These are phyloP conservation scores for Grosmannia huntii DNA, from an alignment of 2,329 filamentous ascomycete species.

Conservation along the genomic window DNA sequence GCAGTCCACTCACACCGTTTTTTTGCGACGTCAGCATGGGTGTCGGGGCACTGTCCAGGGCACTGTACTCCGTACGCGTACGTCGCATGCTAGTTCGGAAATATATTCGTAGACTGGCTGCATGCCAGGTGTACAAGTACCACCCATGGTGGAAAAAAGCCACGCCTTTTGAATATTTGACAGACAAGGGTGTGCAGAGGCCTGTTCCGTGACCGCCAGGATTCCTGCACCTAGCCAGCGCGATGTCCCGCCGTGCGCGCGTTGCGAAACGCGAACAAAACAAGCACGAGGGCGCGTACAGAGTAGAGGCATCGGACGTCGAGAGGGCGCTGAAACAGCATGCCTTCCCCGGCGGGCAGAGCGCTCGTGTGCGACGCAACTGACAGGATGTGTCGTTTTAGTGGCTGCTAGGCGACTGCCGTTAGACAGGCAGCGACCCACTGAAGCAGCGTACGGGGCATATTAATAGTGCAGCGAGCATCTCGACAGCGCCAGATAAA, in stretches of 20 bases:
- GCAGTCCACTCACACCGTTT: neutral
- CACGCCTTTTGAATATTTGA: neutral
- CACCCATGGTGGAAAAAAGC: neutral
- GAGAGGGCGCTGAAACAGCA: neutral
- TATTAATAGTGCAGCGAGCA: neutral
- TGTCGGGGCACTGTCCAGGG: neutral
- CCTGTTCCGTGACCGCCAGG: neutral
- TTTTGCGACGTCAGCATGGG: neutral
- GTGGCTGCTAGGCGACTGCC: neutral
- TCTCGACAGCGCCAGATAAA: neutral
- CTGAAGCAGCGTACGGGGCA: neutral
- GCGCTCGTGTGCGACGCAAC: neutral
- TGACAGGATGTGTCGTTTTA: neutral
- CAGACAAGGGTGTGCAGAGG: neutral
- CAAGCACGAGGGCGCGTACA: neutral
- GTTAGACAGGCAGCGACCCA: neutral
- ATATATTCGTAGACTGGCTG: neutral
- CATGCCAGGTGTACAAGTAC: neutral
- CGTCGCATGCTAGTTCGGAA: neutral
- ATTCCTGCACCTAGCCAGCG: neutral
- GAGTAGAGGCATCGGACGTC: neutral
- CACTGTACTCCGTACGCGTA: neutral
- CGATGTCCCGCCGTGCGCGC: neutral
- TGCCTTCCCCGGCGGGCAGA: neutral
- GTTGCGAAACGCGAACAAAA: constrained; percentile 1